Percentiles rank a stretch among this genome's conserved stretches.
phyloP scores from a whole-genome alignment of 371 early-diverging fungal genomes.

The Mucor lusitanicus region DNA sequence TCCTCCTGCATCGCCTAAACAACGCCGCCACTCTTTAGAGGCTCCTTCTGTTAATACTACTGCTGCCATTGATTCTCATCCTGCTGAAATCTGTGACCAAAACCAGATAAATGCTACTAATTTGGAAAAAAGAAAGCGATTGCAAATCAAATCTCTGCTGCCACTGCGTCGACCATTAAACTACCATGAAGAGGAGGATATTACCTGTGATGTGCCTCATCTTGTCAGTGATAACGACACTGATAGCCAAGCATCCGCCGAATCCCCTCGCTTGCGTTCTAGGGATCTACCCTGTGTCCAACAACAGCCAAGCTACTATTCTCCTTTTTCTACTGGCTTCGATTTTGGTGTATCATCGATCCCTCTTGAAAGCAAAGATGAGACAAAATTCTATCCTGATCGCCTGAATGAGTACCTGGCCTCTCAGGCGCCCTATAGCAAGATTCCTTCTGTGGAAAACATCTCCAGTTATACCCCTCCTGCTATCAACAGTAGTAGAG shows the following conservation, averaged over 20 bases:
- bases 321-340: slow-evolving; percentile 25
- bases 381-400: background rate
- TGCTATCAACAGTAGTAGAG: background rate
- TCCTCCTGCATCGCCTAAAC: background rate
- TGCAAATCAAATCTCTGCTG: background rate
- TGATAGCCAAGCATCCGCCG: slow-evolving; percentile 11
- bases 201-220: slow-evolving; percentile 6
- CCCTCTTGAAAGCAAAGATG: background rate
- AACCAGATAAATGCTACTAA: background rate
- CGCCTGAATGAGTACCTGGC: background rate
- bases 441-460: background rate
- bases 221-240: slow-evolving; percentile 9
- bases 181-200: background rate
- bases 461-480: background rate
- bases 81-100: too few relatives aligned
- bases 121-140: background rate
- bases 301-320: slow-evolving; percentile 14
- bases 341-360: slow-evolving; percentile 15
- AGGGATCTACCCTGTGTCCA: background rate
- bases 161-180: background rate
- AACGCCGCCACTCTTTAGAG: background rate
- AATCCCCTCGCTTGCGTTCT: slow-evolving; percentile 1
- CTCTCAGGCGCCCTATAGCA: background rate
- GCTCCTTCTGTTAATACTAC: background rate
- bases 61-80: background rate